Evolutionary conservation across 495 filamentous ascomycete species (phyloP).

Genomic region (Chaetomium cochliodes): DNA sequence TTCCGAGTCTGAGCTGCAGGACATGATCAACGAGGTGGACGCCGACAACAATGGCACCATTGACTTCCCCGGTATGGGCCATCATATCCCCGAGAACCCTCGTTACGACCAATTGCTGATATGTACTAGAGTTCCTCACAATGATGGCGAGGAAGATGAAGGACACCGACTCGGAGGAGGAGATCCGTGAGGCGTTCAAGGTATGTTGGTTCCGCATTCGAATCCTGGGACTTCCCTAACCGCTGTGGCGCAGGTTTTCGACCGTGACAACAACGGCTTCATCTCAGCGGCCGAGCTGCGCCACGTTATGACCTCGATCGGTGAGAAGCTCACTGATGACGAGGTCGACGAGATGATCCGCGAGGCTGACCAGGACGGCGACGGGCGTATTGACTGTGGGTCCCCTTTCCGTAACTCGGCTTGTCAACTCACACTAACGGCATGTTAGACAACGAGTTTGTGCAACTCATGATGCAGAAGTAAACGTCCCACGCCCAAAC

Average conservation of each 20-base stretch:
- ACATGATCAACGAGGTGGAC: conserved; percentile 99
- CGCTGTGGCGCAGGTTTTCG: conserved; percentile 72
- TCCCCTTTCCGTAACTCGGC: not conserved
- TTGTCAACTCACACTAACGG: conserved; percentile 37
- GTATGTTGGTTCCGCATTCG: conserved; percentile 23
- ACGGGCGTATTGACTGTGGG: conserved; percentile 92
- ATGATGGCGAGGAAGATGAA: conserved; percentile 99
- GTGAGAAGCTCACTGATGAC: conserved; percentile 98
- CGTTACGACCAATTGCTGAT: conserved; percentile 33
- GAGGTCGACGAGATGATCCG: conserved; percentile 99
- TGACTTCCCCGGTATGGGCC: conserved; percentile 84
- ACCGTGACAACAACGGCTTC: conserved; percentile 99
- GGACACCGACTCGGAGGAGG: conserved; percentile 98
- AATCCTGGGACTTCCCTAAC: not conserved
- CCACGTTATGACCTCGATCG: conserved; percentile 99
- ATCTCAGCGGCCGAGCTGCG: conserved; percentile 97
- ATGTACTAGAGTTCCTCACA: conserved; percentile 81
- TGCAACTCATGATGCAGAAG: conserved; percentile 99
- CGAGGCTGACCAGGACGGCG: conserved; percentile 98
- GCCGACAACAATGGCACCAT: conserved; percentile 99
- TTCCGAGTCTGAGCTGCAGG: conserved; percentile 96
- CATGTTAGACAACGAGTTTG: conserved; percentile 92
- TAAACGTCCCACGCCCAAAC: conserved; percentile 45
- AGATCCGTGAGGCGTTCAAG: conserved; percentile 82
- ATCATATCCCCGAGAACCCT: not conserved